phyloP scores from a whole-genome alignment of 805 yeast species.

The Candida morakotiae region DNA sequence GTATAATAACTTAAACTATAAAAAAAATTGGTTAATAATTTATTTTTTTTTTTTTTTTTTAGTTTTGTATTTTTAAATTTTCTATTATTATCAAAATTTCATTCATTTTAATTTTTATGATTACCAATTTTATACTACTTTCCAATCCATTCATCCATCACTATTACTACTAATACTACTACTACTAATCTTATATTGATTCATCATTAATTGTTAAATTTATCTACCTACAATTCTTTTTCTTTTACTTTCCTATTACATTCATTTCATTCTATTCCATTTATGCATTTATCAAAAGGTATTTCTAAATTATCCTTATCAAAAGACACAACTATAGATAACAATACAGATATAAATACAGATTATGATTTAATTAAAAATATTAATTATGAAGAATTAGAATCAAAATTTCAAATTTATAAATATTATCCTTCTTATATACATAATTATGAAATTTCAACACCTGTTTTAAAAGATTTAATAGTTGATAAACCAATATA shows the following conservation, averaged over 20 bases:
- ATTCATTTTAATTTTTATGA: too few species aligned
- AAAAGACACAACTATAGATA: neutral
- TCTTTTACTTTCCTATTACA: neutral
- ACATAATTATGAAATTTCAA: constrained; percentile 32
- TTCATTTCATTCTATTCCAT: neutral
- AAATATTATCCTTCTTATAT: constrained; percentile 37
- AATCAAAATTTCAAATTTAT: constrained; percentile 26
- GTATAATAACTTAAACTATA: too few species aligned
- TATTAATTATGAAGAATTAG: constrained; percentile 34
- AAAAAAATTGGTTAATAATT: too few species aligned
- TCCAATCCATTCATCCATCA: too few species aligned
- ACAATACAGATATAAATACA: neutral
- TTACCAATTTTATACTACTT: too few species aligned
- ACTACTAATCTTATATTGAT: too few species aligned
- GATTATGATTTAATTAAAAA: constrained; percentile 18
- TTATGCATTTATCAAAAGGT: constrained; percentile 6
- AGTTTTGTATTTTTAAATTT: too few species aligned
- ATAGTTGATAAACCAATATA: constrained; percentile 38
- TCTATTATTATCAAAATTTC: too few species aligned
- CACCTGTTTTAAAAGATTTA: constrained; percentile 33
- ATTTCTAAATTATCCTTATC: constrained; percentile 4
- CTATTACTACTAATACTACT: too few species aligned
- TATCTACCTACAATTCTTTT: too few species aligned
- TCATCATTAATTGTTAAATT: too few species aligned
- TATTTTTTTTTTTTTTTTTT: too few species aligned